Base-by-base conservation (phyloP, 2,329 filamentous ascomycete genomes). In the Neurospora sp. region DNA sequence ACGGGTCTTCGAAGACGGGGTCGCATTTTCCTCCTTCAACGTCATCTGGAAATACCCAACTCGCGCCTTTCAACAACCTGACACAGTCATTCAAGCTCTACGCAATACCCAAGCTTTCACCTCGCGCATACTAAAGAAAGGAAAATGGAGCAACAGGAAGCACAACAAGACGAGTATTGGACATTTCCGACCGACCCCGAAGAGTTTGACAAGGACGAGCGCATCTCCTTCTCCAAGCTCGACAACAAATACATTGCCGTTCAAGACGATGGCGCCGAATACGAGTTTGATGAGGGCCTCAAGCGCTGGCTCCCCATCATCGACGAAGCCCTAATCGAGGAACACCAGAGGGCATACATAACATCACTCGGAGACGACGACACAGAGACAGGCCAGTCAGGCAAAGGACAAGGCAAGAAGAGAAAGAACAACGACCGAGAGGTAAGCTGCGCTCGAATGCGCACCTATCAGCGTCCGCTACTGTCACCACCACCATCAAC, bases 171-270 rank as follows among this genome's bases (percentile, higher is more conserved):
- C 19, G 77, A 78, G 69, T 72, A 77, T 37, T 77, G 78, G 78
- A 81, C 80, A 11, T 88, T 89, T 69, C 87, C 88, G 28, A 87
- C 83, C 19, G 82, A 92, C 70, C 84, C 86, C 15, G 84, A 87
- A 70, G 86, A 91, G 66, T 96, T 97, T 78, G 89, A 91, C 75
- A 82, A 82, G 70, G 93, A 97, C 78, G 87, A 92, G 37, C 91
- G 94, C 75, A 92, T 97, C 77, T 95, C 92, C 6, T 97, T 91
- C 82, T 95, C 92, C n/a, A 91, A 88, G 78, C 84, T 92, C 72
- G 91, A 95, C 80, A 85, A 88, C 77, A 95, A 93, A 78, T 95
- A 90, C 82, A 87, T 96, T 68, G 88, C 96, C 8, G 93, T 97
- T 72, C 91, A 92, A 70, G 92, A 93, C 66, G 89, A 96, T 77